Conservation (phyloP, 768 basidiomycete species). For the Boletus subparvulus region DNA sequence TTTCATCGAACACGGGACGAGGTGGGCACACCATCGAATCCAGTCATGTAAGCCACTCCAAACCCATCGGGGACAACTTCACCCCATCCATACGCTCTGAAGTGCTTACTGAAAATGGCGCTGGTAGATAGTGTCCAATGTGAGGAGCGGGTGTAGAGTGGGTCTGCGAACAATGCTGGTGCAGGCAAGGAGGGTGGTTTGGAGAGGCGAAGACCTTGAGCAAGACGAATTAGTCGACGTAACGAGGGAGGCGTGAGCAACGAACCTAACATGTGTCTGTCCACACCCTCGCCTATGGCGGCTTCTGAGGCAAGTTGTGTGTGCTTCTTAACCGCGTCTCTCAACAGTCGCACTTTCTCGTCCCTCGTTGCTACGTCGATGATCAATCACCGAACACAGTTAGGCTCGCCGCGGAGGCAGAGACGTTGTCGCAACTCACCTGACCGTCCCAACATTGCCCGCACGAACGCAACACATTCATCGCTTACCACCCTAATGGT, state of each 20-base stretch:
- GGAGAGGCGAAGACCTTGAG: slow-evolving; percentile 62
- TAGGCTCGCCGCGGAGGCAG: neutral
- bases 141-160: slow-evolving; percentile 66
- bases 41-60: slow-evolving; percentile 94
- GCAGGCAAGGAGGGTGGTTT: slow-evolving; percentile 58
- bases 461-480: slow-evolving; percentile 77
- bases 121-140: slow-evolving; percentile 92
- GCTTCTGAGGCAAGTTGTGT: slow-evolving; percentile 62
- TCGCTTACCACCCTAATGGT: slow-evolving; percentile 82
- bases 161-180: slow-evolving; percentile 75
- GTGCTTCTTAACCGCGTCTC: slow-evolving; percentile 63
- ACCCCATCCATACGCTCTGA: slow-evolving; percentile 91
- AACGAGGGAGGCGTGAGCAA: neutral
- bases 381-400: neutral
- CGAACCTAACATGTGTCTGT: slow-evolving; percentile 84
- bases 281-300: slow-evolving; percentile 72
- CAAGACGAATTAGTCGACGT: neutral
- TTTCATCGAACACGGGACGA: neutral
- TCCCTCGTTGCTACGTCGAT: slow-evolving; percentile 28
- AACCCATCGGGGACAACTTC: slow-evolving; percentile 94
- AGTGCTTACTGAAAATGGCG: slow-evolving; percentile 81
- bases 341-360: slow-evolving; percentile 54
- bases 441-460: slow-evolving; percentile 61
- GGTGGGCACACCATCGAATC: slow-evolving; percentile 60
- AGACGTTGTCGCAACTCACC: slow-evolving; percentile 22